Conservation (phyloP, 768 basidiomycete genomes). For the Phlebiopsis flavidoalba region DNA sequence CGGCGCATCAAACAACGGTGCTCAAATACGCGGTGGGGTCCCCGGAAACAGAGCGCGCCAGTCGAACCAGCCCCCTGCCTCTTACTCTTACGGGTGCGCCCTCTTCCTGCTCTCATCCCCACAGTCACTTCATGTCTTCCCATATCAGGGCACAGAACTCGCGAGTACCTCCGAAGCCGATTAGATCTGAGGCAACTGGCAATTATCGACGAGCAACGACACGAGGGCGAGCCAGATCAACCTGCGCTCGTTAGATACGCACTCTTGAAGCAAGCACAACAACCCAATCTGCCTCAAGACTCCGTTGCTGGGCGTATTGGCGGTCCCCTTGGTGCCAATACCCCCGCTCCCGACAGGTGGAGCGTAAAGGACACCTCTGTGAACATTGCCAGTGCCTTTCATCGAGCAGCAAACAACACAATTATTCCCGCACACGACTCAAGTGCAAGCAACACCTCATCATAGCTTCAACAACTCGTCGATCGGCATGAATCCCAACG, state of each 20-base stretch:
- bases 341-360: conserved; percentile 66
- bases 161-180: conserved; percentile 55
- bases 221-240: conserved; percentile 39
- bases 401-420: conserved; percentile 50
- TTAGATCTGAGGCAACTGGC: conserved; percentile 34
- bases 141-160: conserved; percentile 45
- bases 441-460: conserved; percentile 11
- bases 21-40: conserved; percentile 18
- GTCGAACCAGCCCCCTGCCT: conserved; percentile 33
- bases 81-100: conserved; percentile 69
- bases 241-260: conserved; percentile 43
- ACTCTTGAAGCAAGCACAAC: conserved; percentile 36
- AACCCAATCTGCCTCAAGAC: conserved; percentile 6
- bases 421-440: conserved; percentile 12
- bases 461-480: conserved; percentile 4
- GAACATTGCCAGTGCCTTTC: conserved; percentile 79
- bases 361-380: conserved; percentile 79
- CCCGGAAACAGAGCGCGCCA: conserved; percentile 1
- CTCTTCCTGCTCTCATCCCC: conserved; percentile 16
- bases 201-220: conserved; percentile 30
- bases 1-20: conserved; percentile 11
- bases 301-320: conserved; percentile 16
- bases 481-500: conserved; percentile 46
- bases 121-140: conserved; percentile 18
- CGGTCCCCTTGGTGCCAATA: conserved; percentile 28